phyloP scores from a whole-genome alignment of 1,139 yeast species.

The Scheffersomyces titani region DNA sequence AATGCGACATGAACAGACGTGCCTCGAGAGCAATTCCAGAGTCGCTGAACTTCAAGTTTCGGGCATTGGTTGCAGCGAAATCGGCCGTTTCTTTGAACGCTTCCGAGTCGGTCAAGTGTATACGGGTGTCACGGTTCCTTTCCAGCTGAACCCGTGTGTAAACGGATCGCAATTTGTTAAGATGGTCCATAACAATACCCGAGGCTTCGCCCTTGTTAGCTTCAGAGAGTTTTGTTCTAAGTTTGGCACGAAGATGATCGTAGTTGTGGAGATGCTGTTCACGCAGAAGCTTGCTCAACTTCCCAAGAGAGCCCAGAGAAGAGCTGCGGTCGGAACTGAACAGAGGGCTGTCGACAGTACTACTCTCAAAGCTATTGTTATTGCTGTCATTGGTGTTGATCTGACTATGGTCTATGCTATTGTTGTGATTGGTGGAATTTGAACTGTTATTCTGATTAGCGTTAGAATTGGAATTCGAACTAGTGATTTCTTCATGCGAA shows the following conservation, averaged over 20 bases:
- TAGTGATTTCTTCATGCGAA: background rate
- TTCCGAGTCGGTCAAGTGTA: slow-evolving; percentile 39
- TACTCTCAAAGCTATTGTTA: background rate
- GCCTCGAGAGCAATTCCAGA: slow-evolving; percentile 50
- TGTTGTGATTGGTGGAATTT: too few species aligned
- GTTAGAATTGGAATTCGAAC: background rate
- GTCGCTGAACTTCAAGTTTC: slow-evolving; percentile 57
- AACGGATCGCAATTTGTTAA: slow-evolving; percentile 30
- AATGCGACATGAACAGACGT: slow-evolving; percentile 44
- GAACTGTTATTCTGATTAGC: too few species aligned
- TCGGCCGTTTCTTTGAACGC: slow-evolving; percentile 41
- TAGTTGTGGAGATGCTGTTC: slow-evolving; percentile 24
- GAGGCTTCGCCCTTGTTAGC: slow-evolving; percentile 41
- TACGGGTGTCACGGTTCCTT: slow-evolving; percentile 24
- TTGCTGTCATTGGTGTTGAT: background rate
- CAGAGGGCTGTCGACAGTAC: background rate
- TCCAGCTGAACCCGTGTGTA: slow-evolving; percentile 33
- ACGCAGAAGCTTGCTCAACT: slow-evolving; percentile 11
- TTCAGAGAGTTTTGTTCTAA: slow-evolving; percentile 22
- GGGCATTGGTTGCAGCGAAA: slow-evolving; percentile 53
- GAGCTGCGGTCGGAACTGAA: background rate
- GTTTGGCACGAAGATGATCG: slow-evolving; percentile 23
- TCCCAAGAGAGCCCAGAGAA: slow-evolving; percentile 1
- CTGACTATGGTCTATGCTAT: background rate
- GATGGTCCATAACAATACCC: slow-evolving; percentile 23